Conservation (phyloP, 306 rosid genomes). For the Urtica urens region DNA sequence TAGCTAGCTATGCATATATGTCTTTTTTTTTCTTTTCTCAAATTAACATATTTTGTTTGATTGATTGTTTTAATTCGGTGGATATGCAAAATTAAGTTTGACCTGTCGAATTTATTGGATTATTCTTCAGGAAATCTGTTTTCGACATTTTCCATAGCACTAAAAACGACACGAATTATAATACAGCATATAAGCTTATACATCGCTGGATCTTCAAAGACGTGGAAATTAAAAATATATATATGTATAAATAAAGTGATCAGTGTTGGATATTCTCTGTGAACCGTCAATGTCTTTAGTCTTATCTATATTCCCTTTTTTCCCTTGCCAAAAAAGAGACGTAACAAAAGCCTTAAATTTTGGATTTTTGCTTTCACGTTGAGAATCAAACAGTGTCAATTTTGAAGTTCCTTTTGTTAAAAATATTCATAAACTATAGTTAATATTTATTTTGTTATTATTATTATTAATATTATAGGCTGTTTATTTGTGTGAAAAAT, state of each 20-base stretch:
- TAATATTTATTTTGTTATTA: too few species aligned
- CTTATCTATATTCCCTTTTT: neutral
- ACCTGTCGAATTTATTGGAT: neutral
- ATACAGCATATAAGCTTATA: neutral
- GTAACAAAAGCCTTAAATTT: neutral
- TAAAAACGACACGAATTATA: neutral
- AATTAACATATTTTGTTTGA: neutral
- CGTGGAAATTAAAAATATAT: neutral
- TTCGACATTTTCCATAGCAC: neutral
- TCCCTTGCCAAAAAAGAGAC: neutral
- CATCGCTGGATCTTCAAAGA: neutral
- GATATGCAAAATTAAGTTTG: neutral
- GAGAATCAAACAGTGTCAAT: neutral
- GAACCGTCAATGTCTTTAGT: neutral
- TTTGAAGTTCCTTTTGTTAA: too few species aligned
- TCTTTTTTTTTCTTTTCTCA: neutral
- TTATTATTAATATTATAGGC: too few species aligned
- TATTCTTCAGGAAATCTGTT: neutral
- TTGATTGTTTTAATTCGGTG: too few species aligned
- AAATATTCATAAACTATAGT: too few species aligned
- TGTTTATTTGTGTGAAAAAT: too few species aligned
- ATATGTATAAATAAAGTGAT: too few species aligned
- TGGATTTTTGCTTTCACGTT: constrained; percentile 1
- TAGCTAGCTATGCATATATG: neutral
- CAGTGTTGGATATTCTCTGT: neutral